These are phyloP conservation scores for Boletellus deceptivus DNA, from an alignment of 1,284 basidiomycete genomes.

Conservation along the genomic window DNA sequence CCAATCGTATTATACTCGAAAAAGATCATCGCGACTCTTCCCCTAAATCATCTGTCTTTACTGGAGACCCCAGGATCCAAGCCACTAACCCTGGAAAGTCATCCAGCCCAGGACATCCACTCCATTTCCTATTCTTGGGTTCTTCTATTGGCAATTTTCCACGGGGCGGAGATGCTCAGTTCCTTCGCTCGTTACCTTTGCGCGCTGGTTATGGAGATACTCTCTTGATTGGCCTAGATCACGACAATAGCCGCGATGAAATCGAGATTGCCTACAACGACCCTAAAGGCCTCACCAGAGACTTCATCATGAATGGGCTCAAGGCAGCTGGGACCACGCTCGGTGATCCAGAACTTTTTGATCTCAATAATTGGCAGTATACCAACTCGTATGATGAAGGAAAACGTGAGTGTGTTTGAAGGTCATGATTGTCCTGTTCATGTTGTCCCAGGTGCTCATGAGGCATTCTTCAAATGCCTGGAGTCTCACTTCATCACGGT, in stretches of 20 bases:
- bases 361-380: conserved; percentile 80
- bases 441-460: conserved; percentile 67
- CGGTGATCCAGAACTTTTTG: conserved; percentile 62
- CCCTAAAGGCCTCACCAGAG: conserved; percentile 68
- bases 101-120: conserved; percentile 39
- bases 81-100: conserved; percentile 33
- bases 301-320: conserved; percentile 92
- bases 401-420: conserved; percentile 50
- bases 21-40: conserved; percentile 29
- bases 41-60: conserved; percentile 35
- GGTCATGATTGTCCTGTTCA: background rate
- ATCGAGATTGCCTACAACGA: conserved; percentile 88
- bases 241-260: conserved; percentile 62
- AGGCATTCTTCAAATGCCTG: conserved; percentile 82
- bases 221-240: conserved; percentile 82
- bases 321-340: conserved; percentile 58
- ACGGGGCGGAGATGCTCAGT: conserved; percentile 69
- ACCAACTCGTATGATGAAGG: conserved; percentile 72
- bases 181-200: conserved; percentile 80
- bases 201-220: conserved; percentile 71
- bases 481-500: conserved; percentile 59
- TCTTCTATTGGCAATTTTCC: conserved; percentile 92
- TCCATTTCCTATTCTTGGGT: conserved; percentile 91
- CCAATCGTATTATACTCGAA: conserved; percentile 8
- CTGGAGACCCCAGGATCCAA: conserved; percentile 2